Base-by-base conservation (phyloP, 331 rosid species). In the Prunus yedoensis region DNA sequence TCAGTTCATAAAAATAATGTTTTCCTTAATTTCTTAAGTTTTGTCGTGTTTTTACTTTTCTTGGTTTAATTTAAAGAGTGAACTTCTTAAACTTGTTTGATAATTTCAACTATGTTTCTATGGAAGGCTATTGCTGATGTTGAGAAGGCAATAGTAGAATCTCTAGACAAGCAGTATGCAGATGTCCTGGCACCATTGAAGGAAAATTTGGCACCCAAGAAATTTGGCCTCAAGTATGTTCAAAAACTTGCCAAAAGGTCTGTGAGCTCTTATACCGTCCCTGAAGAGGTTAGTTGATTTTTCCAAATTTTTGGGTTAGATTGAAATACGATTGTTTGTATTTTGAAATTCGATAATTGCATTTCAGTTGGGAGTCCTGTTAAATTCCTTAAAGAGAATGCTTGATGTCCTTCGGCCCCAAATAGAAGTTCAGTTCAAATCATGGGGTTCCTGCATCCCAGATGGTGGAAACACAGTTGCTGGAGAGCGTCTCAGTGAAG, bases 401-500 rank as follows among this genome's bases (percentile, higher is more conserved):
- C 90, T 92, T 2, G 99, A 95, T 66, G 67, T 78, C 79, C 84
- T 92, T 72, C 98, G 94, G 49, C 99, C 98, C 21, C 88, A 82
- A 84, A 68, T 95, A 8, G 99, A 95, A 87, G 87, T 89, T 53
- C 96, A 88, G 66, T 95, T 95, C 84, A 95, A 85, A 81, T 80
- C 93, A 76, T 95, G 99, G 99, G 97, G 91, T 79, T 88, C 93
- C 52, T 92, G 93, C 87, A 84, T 95, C 82, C 99, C 96, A 53
- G 88, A 85, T 74, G 91, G 87, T 74, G 96, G 98, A 84, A 91
- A 79, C 67, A 77, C 89, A 46, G 84, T 85, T 76, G 98, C 98
- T 58, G 99, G 98, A 70, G 99, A 95, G 82, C 89, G 94, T 78
- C 98, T 95, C 60, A 95, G 98, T 64, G 99, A 95, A 85, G 99